Evolutionary conservation across 2,329 filamentous ascomycete species (phyloP), one percentile per base, ranked within the genome.

Genomic region (Talaromyces sp.): DNA sequence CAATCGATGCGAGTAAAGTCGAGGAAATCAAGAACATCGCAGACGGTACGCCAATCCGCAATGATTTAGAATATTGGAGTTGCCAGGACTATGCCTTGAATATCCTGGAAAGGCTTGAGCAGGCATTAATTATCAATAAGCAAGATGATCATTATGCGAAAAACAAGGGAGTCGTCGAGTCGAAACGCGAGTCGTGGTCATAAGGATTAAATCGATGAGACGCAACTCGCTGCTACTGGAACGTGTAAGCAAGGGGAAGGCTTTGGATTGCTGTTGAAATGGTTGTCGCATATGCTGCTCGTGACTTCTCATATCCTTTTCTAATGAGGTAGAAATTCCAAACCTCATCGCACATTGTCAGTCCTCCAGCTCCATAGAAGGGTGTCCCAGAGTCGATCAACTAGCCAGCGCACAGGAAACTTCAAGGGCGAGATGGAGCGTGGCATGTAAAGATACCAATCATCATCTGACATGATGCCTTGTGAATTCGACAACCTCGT

Each of bases 401-500:
- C 56, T 17, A 63, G 50, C 55, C 55, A 66, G 47, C 48, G 50
- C 8, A 63, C 49, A 41, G 56, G 59, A 42, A 56, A 65, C 8
- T 48, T 35, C 10, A 40, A 54, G 2, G 64, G 65, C 3, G 66
- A 64, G 27, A 69, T 64, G 35, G 57, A 57, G 2, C 55, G 35
- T 19, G 64, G 65, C 14, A 64, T 33, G 52, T 64, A 68, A 8
- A 62, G 51, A 56, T 61, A 70, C 64, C 64, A 70, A 43, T 65
- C 66, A 56, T 66, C 43, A 11, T 67, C 60, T 10, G 61, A 42
- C 13, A 55, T 37, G 5, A 63, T 4, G 39, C 57, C 61, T 44
- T 63, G n/a, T 4, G 29, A 51, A 9, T 49, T 29, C 22, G 64
- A 59, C 19, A 65, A 19, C 4, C 29, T 44, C 32, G 60, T 69